Evolutionary conservation across 768 basidiomycete species (phyloP), one percentile per base, ranked within the genome.

Genomic region (Lactarius hatsudake): DNA sequence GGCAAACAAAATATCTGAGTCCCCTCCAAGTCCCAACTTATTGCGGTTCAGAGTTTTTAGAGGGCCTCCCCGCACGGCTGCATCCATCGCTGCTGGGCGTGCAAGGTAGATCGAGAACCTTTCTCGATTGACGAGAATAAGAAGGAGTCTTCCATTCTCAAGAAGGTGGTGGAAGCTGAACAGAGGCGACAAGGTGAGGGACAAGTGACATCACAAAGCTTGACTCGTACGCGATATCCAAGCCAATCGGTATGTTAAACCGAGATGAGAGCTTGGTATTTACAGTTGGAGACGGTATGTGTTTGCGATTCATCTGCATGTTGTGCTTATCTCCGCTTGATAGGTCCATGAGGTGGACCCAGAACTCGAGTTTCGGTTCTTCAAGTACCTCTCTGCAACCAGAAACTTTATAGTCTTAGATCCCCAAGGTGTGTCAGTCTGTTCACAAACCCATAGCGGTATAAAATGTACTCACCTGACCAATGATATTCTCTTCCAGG

Each of bases 11-110:
- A 55, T 79, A 51, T 10, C 48, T 1, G 55, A 77, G 10, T 81
- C 76, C 13, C 48, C n/a, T 51, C 48, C 48, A 2, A 76, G 73
- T 0, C 83, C 85, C 18, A 85, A 78, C 69, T 81, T 84, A 64
- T 82, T 79, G 8, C 76, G 78, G 59, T 80, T 76, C n/a, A 86
- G 71, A 0, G 28, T 45, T 58, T 68, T 57, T 20, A 53, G 62
- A 17, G n/a, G 23, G n/a, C 23, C 45, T 40, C 32, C 17, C 5
- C 32, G 26, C 15, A 61, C 9, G 6, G 59, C 59, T 4, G 32
- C 45, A 5, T 51, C 38, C 18, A 66, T 12, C 2, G 38, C 18
- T 2, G 23, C 23, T 15, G 32, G 42, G 9, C 59, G 28, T 23
- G 61, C 55, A 26, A 67, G 55, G 32, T 62, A 62, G 5, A 67